Percentiles rank a stretch among this genome's conserved stretches.
Conservation (phyloP, 441 rosid species). For the Gossypium gossypioides region DNA sequence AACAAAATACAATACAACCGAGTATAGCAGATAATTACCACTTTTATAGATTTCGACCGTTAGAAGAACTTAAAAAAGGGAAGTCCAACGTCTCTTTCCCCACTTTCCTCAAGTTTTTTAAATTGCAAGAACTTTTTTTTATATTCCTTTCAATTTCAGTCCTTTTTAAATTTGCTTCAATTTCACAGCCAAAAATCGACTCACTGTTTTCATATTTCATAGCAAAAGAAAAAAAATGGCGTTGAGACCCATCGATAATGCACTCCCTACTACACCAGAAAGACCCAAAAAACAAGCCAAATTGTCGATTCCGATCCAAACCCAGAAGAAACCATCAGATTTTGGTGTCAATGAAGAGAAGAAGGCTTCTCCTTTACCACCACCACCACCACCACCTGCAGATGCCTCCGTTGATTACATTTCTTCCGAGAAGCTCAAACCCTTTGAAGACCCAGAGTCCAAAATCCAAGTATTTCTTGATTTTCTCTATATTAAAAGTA, state of each 20-base stretch:
- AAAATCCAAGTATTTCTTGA: conserved; percentile 38
- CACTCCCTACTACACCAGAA: conserved; percentile 49
- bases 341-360: conserved; percentile 52
- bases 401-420: conserved; percentile 56
- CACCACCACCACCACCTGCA: conserved; percentile 15
- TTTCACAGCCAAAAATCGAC: background rate
- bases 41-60: conserved; percentile 22
- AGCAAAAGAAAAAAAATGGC: conserved; percentile 39
- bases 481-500: background rate
- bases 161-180: background rate
- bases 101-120: conserved; percentile 19
- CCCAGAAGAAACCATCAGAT: conserved; percentile 30
- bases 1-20: background rate
- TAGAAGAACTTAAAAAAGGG: background rate
- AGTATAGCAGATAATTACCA: background rate
- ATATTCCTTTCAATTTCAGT: background rate
- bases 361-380: conserved; percentile 42
- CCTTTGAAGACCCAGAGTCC: conserved; percentile 50
- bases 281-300: conserved; percentile 62
- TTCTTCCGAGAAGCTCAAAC: conserved; percentile 52
- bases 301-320: conserved; percentile 17
- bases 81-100: conserved; percentile 20
- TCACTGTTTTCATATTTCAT: background rate
- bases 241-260: conserved; percentile 68
- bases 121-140: conserved; percentile 3